phyloP scores from a whole-genome alignment of 768 basidiomycete genomes.

The Boletus huronensis region DNA sequence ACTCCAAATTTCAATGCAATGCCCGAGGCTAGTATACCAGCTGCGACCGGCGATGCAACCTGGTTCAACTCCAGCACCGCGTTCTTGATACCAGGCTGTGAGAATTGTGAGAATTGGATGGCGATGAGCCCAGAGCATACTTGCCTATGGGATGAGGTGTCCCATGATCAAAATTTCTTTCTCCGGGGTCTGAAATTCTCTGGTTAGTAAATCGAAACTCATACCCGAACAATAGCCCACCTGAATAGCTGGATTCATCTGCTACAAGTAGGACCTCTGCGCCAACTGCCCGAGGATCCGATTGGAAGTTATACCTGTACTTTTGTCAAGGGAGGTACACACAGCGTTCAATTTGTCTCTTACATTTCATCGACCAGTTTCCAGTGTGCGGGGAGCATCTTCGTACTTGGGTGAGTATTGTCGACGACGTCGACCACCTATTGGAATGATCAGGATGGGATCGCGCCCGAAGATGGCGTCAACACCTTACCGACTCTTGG shows the following conservation, averaged over 20 bases:
- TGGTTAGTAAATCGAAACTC: not conserved
- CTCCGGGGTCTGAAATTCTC: constrained; percentile 19
- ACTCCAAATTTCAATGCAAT: constrained; percentile 75
- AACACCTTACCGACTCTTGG: constrained; percentile 54
- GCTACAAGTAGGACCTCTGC: constrained; percentile 62
- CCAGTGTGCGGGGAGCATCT: constrained; percentile 51
- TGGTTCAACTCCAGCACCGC: constrained; percentile 58
- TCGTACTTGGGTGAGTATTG: constrained; percentile 58
- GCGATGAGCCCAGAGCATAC: constrained; percentile 6
- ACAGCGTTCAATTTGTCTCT: constrained; percentile 11
- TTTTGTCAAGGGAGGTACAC: constrained; percentile 12
- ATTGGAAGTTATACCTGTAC: constrained; percentile 65
- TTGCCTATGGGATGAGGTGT: constrained; percentile 74
- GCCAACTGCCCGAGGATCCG: constrained; percentile 62
- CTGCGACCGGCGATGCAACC: constrained; percentile 60
- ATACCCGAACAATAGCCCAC: constrained; percentile 34
- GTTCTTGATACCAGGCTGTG: constrained; percentile 81
- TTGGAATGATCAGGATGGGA: not conserved
- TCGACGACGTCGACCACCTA: constrained; percentile 60
- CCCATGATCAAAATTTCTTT: constrained; percentile 58
- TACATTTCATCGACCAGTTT: constrained; percentile 59
- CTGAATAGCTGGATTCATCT: constrained; percentile 59
- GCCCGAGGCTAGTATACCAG: constrained; percentile 82
- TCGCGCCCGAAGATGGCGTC: not conserved
- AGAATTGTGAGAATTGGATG: constrained; percentile 1